Evolutionary conservation across 1,284 basidiomycete species (phyloP).

Genomic region (Quambalaria eucalypti): DNA sequence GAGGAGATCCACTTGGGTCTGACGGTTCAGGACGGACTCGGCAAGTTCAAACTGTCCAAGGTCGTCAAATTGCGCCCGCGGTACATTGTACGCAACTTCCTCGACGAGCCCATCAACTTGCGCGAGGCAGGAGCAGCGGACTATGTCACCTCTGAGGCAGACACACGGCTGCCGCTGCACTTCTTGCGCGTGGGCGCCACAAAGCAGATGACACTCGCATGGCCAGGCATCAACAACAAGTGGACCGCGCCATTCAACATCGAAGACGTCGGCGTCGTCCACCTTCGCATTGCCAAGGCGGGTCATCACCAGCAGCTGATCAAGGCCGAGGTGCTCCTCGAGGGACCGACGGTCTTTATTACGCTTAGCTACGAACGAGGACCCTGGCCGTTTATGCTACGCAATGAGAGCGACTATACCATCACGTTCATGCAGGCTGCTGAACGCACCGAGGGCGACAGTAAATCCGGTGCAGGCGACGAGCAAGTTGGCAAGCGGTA

Average conservation of each 20-base stretch:
- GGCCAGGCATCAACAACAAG: constrained; percentile 70
- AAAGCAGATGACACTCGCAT: constrained; percentile 66
- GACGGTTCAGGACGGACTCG: constrained; percentile 84
- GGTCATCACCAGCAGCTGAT: constrained; percentile 55
- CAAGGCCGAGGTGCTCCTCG: constrained; percentile 72
- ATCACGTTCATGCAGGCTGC: constrained; percentile 63
- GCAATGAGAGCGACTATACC: constrained; percentile 73
- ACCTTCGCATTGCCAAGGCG: constrained; percentile 59
- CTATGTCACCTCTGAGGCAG: constrained; percentile 41
- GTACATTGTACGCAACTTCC: constrained; percentile 79
- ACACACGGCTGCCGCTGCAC: constrained; percentile 64
- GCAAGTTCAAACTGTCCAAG: constrained; percentile 86
- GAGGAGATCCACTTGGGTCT: constrained; percentile 79
- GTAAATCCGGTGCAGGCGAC: constrained; percentile 8
- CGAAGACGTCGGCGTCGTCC: constrained; percentile 76
- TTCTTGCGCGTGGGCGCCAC: constrained; percentile 57
- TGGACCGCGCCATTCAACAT: constrained; percentile 88
- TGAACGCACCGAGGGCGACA: constrained; percentile 5
- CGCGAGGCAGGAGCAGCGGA: constrained; percentile 67
- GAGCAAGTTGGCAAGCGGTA: constrained; percentile 48
- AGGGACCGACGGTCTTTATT: constrained; percentile 83
- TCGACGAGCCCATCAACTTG: constrained; percentile 63
- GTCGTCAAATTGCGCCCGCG: constrained; percentile 85
- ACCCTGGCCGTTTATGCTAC: constrained; percentile 80
- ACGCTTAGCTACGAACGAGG: constrained; percentile 60